A percentile compares a stretch with the other conserved stretches of the same genome.
Evolutionary conservation across 352 stramenopile genomes (phyloP).

Genomic region (Phytophthora capsici): DNA sequence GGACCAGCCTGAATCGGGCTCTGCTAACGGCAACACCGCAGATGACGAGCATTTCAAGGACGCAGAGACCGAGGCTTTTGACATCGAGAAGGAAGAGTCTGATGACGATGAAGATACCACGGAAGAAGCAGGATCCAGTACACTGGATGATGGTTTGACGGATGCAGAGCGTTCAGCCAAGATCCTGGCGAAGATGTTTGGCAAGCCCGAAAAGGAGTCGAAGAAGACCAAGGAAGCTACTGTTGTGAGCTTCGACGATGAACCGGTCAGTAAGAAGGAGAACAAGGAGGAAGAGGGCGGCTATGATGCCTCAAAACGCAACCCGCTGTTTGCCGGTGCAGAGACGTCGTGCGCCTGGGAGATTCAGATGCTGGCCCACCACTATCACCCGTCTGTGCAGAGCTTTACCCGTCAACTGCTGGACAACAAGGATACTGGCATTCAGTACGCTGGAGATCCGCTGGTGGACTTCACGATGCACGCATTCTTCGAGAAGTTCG

Average conservation of each 20-base stretch:
- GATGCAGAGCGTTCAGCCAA: conserved; percentile 61
- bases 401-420: conserved; percentile 91
- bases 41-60: conserved; percentile 74
- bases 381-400: conserved; percentile 98
- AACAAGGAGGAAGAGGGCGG: conserved; percentile 22
- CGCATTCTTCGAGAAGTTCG: conserved; percentile 99
- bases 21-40: not conserved
- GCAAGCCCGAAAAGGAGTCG: conserved; percentile 24
- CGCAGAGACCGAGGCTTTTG: conserved; percentile 42
- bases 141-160: conserved; percentile 51
- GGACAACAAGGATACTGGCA: conserved; percentile 52
- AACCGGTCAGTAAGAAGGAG: conserved; percentile 11
- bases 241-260: conserved; percentile 51
- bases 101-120: conserved; percentile 43
- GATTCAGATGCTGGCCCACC: conserved; percentile 87
- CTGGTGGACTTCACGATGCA: conserved; percentile 97
- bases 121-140: conserved; percentile 31
- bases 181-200: conserved; percentile 75
- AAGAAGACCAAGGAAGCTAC: conserved; percentile 27
- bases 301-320: conserved; percentile 91
- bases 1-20: conserved; percentile 62
- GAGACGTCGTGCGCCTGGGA: conserved; percentile 93
- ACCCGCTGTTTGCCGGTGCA: conserved; percentile 83
- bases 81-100: conserved; percentile 51
- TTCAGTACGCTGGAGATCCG: conserved; percentile 96